A percentile compares a stretch with the other conserved stretches of the same genome.
Evolutionary conservation across 257 asterid species (phyloP).

Genomic region (Datura wrightii): DNA sequence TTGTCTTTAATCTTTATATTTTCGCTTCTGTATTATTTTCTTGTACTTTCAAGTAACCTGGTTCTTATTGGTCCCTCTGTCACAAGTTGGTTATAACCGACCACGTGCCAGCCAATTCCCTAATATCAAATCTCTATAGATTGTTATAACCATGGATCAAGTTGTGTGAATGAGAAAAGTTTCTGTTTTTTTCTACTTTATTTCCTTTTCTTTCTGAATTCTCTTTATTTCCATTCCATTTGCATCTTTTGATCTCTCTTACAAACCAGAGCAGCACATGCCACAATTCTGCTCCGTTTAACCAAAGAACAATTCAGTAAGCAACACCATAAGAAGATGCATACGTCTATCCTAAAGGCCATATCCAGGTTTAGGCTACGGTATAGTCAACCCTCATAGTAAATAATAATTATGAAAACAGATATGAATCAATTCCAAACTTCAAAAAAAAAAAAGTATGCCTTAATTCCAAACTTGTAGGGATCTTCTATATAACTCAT

Average conservation of each 20-base stretch:
- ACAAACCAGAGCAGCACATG: slow-evolving; percentile 13
- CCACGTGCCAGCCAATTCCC: neutral
- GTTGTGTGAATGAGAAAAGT: neutral
- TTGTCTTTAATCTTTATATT: too few species aligned
- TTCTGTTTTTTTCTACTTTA: neutral
- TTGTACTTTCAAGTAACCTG: too few species aligned
- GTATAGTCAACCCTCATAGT: neutral
- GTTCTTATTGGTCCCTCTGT: too few species aligned
- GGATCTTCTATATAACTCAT: neutral
- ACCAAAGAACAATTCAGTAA: neutral
- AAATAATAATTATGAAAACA: neutral
- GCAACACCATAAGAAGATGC: neutral
- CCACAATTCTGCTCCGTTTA: neutral
- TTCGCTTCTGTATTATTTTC: too few species aligned
- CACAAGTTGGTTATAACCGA: neutral
- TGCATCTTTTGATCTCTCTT: neutral
- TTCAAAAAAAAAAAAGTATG: too few species aligned
- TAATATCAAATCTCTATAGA: neutral
- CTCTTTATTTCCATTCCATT: neutral
- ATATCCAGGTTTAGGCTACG: neutral
- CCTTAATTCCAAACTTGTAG: neutral
- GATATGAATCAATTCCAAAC: neutral
- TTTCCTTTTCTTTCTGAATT: slow-evolving; percentile 9
- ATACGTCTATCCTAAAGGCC: neutral
- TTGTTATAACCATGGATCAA: neutral